These are phyloP conservation scores for Xanthoparmelia taractica DNA, from an alignment of 495 filamentous ascomycete species.

Conservation along the genomic window DNA sequence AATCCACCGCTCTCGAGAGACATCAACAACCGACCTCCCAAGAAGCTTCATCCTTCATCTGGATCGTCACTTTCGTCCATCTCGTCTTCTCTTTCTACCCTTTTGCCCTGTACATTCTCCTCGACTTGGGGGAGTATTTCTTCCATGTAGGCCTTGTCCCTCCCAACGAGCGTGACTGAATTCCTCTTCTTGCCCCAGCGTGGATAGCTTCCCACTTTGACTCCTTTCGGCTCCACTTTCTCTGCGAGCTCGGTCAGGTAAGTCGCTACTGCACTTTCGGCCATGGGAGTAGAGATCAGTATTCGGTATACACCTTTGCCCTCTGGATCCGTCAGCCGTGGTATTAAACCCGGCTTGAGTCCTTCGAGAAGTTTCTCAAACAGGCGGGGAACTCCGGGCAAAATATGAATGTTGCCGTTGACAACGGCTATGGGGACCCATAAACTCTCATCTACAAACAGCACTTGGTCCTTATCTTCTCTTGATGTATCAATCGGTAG, in stretches of 20 bases:
- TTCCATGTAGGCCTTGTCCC: conserved; percentile 55
- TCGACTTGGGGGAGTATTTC: conserved; percentile 54
- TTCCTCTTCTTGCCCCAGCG: conserved; percentile 83
- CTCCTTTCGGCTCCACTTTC: conserved; percentile 58
- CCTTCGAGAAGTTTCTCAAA: conserved; percentile 73
- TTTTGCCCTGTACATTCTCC: conserved; percentile 49
- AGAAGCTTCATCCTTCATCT: conserved; percentile 12
- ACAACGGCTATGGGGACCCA: conserved; percentile 88
- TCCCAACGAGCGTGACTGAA: conserved; percentile 84
- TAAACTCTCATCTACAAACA: conserved; percentile 71
- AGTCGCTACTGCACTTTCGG: conserved; percentile 74
- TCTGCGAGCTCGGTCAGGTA: conserved; percentile 74
- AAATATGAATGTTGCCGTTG: conserved; percentile 87
- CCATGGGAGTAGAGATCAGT: conserved; percentile 74
- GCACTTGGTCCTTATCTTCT: conserved; percentile 53
- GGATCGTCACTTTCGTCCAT: conserved; percentile 38
- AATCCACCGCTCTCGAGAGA: background rate
- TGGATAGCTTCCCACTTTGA: conserved; percentile 97
- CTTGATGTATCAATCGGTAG: conserved; percentile 64
- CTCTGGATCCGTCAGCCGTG: conserved; percentile 65
- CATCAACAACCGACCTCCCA: background rate
- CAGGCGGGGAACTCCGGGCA: conserved; percentile 80
- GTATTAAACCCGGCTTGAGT: conserved; percentile 60
- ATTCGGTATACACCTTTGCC: conserved; percentile 71
- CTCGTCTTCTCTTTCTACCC: conserved; percentile 53